Evolutionary conservation across 176 grass and related monocot species (phyloP).

Genomic region (Oryza brachyantha): DNA sequence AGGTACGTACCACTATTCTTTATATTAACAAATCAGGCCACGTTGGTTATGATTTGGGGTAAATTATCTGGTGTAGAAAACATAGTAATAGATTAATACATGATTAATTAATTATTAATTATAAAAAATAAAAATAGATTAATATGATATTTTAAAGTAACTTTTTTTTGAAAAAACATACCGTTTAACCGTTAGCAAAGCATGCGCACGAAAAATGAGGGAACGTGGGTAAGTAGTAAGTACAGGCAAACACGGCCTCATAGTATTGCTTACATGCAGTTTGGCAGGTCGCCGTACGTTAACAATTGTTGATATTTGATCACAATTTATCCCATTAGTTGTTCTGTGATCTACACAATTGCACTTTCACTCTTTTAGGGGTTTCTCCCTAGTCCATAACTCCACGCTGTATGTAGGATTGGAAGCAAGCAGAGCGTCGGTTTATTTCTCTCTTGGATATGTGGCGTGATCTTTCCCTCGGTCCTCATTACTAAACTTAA

Average conservation of each 20-base stretch:
- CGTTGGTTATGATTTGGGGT: no score
- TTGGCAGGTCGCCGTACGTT: not conserved
- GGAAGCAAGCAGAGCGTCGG: not conserved
- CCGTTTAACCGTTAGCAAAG: no score
- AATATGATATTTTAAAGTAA: no score
- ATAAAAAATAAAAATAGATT: no score
- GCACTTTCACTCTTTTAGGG: not conserved
- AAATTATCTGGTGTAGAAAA: no score
- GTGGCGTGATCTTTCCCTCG: not conserved
- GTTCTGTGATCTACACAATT: not conserved
- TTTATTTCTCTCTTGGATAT: not conserved
- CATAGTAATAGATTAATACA: no score
- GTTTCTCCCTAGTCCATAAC: not conserved
- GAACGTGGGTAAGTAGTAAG: no score
- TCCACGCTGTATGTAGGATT: not conserved
- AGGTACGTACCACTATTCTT: constrained; percentile 52
- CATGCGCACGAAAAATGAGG: no score
- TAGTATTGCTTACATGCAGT: not conserved
- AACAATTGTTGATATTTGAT: not conserved
- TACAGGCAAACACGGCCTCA: no score
- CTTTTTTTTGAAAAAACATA: no score
- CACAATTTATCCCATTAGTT: not conserved
- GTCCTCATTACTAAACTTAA: not conserved
- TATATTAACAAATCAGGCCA: constrained; percentile 4
- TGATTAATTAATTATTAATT: no score